Percentiles rank a stretch among this genome's conserved stretches.
These are phyloP conservation scores for Alloteropsis semialata DNA, from an alignment of 176 grass and related monocot genomes.

Conservation along the genomic window DNA sequence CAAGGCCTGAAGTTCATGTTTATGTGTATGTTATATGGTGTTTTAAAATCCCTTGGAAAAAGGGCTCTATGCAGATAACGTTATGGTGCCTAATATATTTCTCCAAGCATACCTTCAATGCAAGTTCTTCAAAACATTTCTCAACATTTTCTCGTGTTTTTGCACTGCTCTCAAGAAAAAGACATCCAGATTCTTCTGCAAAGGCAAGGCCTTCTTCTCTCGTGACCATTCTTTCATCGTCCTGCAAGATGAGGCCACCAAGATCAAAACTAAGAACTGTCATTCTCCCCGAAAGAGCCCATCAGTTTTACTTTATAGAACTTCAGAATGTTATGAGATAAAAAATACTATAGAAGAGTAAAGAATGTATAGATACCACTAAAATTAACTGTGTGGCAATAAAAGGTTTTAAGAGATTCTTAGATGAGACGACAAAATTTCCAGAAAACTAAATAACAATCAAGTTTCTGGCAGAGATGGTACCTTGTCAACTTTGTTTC, in stretches of 20 bases:
- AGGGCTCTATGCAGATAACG: not conserved
- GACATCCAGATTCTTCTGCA: constrained; percentile 72
- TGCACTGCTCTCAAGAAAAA: constrained; percentile 93
- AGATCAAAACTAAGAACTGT: not conserved
- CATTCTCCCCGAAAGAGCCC: not conserved
- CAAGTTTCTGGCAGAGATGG: not conserved
- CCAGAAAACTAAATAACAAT: not conserved
- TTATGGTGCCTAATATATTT: not conserved
- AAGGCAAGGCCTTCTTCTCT: constrained; percentile 87
- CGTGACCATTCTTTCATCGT: constrained; percentile 75
- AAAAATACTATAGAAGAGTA: not conserved
- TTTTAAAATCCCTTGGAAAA: not conserved
- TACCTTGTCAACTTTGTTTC: constrained; percentile 99
- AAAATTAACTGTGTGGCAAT: not conserved
- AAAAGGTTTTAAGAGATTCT: not conserved
- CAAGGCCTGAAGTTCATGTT: not conserved
- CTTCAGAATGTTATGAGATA: not conserved
- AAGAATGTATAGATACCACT: not conserved
- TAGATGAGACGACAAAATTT: constrained; percentile 1
- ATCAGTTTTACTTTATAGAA: not conserved
- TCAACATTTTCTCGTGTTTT: constrained; percentile 87
- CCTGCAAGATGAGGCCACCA: constrained; percentile 45
- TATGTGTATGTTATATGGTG: not conserved
- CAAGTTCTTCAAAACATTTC: constrained; percentile 93
- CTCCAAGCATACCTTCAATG: constrained; percentile 69